Conservation (phyloP, 169 alveolate genomes). For the Plasmodium relictum region DNA sequence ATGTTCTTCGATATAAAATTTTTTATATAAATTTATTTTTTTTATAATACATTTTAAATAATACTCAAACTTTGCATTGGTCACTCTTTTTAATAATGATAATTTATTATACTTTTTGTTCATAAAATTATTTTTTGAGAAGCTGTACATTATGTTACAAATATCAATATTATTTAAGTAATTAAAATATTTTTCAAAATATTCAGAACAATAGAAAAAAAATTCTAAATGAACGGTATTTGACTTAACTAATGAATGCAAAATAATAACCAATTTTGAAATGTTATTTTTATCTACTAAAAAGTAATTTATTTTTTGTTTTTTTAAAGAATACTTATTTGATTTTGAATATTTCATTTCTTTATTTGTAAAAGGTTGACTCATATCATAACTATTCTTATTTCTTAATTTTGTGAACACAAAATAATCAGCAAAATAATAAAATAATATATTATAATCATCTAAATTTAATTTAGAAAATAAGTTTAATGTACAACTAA, state of each 20-base stretch:
- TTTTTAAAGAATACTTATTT: background rate
- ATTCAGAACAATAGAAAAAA: background rate
- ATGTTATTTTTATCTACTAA: conserved; percentile 2
- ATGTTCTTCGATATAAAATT: background rate
- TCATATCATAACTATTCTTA: background rate
- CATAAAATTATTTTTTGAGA: background rate
- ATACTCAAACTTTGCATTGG: background rate
- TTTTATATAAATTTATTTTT: background rate
- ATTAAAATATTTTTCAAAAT: conserved; percentile 21
- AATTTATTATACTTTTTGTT: conserved; percentile 3
- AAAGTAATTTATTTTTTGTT: background rate
- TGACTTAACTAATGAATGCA: conserved; percentile 24
- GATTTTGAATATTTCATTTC: background rate
- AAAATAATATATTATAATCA: conserved; percentile 29
- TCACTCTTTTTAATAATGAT: background rate
- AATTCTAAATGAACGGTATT: conserved; percentile 48
- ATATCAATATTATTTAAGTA: conserved; percentile 41
- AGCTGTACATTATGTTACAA: conserved; percentile 38
- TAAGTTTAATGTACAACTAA: conserved; percentile 52
- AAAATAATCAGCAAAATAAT: conserved; percentile 55
- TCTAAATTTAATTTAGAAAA: conserved; percentile 34
- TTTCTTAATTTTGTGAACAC: background rate
- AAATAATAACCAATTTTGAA: conserved; percentile 34
- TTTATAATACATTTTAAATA: background rate
- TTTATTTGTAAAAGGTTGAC: background rate